phyloP scores from a whole-genome alignment of 2,329 filamentous ascomycete genomes.

The Pseudogymnoascus sp. region DNA sequence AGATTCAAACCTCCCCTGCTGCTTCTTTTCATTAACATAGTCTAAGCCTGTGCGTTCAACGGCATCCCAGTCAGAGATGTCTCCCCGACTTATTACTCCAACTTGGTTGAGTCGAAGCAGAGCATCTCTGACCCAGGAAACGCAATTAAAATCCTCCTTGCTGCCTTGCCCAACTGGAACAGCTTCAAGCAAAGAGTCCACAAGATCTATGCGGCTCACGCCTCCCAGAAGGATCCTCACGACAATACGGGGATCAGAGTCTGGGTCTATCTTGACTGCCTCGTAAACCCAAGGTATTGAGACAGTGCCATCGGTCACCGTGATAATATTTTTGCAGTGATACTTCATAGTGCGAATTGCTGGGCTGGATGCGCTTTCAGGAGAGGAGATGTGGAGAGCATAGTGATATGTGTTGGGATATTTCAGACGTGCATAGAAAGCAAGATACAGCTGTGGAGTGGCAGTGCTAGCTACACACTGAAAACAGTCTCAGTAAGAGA shows the following conservation, averaged over 20 bases:
- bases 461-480: background rate
- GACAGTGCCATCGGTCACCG: background rate
- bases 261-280: background rate
- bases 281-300: background rate
- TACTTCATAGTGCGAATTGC: background rate
- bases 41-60: background rate
- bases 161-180: background rate
- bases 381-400: background rate
- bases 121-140: background rate
- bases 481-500: background rate
- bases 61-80: background rate
- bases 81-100: background rate
- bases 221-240: background rate
- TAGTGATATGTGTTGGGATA: background rate
- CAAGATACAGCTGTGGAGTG: background rate
- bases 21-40: background rate
- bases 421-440: background rate
- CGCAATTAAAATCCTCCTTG: background rate
- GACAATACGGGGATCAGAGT: background rate
- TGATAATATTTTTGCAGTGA: slow-evolving; percentile 30
- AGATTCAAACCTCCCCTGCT: background rate
- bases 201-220: background rate
- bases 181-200: background rate
- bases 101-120: background rate
- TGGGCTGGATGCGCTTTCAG: background rate